phyloP scores from a whole-genome alignment of 2,329 filamentous ascomycete species.

The Botrytis cinerea region DNA sequence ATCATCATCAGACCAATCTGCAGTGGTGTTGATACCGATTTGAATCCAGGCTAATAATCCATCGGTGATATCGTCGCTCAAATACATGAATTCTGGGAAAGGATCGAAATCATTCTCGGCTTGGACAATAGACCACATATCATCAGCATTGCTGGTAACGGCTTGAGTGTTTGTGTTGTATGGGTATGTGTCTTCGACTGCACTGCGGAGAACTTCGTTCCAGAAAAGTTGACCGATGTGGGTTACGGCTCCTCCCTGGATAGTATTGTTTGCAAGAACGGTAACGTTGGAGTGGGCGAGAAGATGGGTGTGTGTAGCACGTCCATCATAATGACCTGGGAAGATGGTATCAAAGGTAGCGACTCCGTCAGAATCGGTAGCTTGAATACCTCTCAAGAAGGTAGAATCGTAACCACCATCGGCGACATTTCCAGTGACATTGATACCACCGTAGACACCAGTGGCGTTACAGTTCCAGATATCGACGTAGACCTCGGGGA shows the following conservation, averaged over 20 bases:
- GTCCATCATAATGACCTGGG: conserved; percentile 50
- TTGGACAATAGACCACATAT: conserved; percentile 47
- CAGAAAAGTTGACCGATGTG: conserved; percentile 62
- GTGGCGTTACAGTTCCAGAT: conserved; percentile 47
- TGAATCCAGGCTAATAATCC: conserved; percentile 54
- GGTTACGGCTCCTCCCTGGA: conserved; percentile 50
- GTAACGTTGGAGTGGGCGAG: conserved; percentile 43
- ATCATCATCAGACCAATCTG: conserved; percentile 30
- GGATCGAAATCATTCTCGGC: conserved; percentile 53
- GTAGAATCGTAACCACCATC: conserved; percentile 39
- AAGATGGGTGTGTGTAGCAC: conserved; percentile 51
- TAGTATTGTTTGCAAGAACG: conserved; percentile 44
- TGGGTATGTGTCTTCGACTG: conserved; percentile 50
- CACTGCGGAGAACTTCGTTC: conserved; percentile 53
- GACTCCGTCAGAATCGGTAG: conserved; percentile 45
- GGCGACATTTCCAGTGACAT: background rate
- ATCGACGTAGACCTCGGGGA: conserved; percentile 42
- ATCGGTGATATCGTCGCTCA: conserved; percentile 51
- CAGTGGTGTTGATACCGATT: conserved; percentile 46
- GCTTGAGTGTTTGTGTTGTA: conserved; percentile 47
- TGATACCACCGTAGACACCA: conserved; percentile 46
- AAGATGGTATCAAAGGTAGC: conserved; percentile 47
- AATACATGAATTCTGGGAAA: conserved; percentile 54
- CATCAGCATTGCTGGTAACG: conserved; percentile 52
- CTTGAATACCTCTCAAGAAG: conserved; percentile 46